Base-by-base conservation (phyloP, 108 stramenopile genomes). In the Poteriospumella lacustris region DNA sequence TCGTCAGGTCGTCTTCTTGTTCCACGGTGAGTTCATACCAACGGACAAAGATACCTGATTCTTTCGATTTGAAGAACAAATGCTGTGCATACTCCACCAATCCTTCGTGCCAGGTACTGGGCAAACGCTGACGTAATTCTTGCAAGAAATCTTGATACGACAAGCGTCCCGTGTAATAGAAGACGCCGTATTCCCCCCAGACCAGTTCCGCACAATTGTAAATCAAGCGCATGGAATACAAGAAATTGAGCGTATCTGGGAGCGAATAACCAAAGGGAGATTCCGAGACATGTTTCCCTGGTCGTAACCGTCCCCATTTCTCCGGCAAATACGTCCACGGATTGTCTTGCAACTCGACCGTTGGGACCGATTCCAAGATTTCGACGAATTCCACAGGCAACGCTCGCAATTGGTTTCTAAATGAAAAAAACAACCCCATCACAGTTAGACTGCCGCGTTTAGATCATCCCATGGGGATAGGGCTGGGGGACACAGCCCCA, bases 311-410 rank as follows among this genome's bases (percentile, higher is more conserved):
- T 28, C 70, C 70, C 70, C 70, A 73, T 5, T 38, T 5, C 5
- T 73, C 19, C 9, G 70, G 70, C 31, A 73, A 38, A 5, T 34
- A 5, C 28, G 44, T 42, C 70, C 70, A 73, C 36, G 70, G 70
- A 73, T 73, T 73, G 9, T 44, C 33, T 5, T 3, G 3, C 26
- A 73, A 42, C 26, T 73, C n/a, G 3, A 73, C 70, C 24, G 5
- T 3, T 12, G 41, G 70, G 31, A 73, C 70, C 9, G 70, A 12
- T 42, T 73, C 70, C 5, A 73, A 56, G 26, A 73, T 42, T 29
- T 73, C 70, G 24, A 33, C 41, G 24, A 73, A 73, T 34, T 73
- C 70, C 12, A 73, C 70, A 34, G 70, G 70, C 3, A 73, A 19
- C 36, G 70, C 70, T 33, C 33, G 36, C 70, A 73, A 24, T 42